A percentile compares a stretch with the other conserved stretches of the same genome.
Conservation (phyloP, 2,329 filamentous ascomycete species). For the Chaetothyriales sp. region DNA sequence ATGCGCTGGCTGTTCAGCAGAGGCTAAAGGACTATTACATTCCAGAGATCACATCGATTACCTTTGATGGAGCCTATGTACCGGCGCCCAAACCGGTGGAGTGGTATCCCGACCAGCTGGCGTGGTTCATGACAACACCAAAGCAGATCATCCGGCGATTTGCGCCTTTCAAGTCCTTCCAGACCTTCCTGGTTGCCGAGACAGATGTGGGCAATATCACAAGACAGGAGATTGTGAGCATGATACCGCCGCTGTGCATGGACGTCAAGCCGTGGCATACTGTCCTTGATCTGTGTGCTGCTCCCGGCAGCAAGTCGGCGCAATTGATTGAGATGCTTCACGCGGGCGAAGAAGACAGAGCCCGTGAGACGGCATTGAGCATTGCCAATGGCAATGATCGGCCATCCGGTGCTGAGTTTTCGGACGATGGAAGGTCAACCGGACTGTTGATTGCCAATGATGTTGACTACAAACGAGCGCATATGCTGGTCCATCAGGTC, state of each 20-base stretch:
- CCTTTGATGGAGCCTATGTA: slow-evolving; percentile 68
- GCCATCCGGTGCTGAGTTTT: slow-evolving; percentile 36
- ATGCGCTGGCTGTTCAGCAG: slow-evolving; percentile 82
- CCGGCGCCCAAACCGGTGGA: slow-evolving; percentile 65
- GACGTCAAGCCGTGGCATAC: slow-evolving; percentile 83
- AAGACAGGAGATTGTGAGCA: slow-evolving; percentile 92
- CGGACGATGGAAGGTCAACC: slow-evolving; percentile 73
- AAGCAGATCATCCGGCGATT: slow-evolving; percentile 93
- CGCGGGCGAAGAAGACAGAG: slow-evolving; percentile 73
- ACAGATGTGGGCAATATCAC: slow-evolving; percentile 95
- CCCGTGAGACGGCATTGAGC: slow-evolving; percentile 53
- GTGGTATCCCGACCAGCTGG: slow-evolving; percentile 90
- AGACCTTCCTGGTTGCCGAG: slow-evolving; percentile 95
- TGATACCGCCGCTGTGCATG: slow-evolving; percentile 92
- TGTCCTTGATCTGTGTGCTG: slow-evolving; percentile 89
- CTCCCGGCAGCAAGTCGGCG: slow-evolving; percentile 90
- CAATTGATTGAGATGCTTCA: slow-evolving; percentile 93
- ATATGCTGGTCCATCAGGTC: slow-evolving; percentile 95
- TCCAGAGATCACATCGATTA: slow-evolving; percentile 72
- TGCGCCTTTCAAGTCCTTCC: slow-evolving; percentile 84
- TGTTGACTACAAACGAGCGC: slow-evolving; percentile 86
- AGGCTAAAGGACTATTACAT: slow-evolving; percentile 80
- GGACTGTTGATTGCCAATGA: slow-evolving; percentile 92
- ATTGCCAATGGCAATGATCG: slow-evolving; percentile 47
- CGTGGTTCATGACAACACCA: slow-evolving; percentile 95